Base-by-base conservation (phyloP, 2,329 filamentous ascomycete species). In the Colletotrichum orchidophilum region DNA sequence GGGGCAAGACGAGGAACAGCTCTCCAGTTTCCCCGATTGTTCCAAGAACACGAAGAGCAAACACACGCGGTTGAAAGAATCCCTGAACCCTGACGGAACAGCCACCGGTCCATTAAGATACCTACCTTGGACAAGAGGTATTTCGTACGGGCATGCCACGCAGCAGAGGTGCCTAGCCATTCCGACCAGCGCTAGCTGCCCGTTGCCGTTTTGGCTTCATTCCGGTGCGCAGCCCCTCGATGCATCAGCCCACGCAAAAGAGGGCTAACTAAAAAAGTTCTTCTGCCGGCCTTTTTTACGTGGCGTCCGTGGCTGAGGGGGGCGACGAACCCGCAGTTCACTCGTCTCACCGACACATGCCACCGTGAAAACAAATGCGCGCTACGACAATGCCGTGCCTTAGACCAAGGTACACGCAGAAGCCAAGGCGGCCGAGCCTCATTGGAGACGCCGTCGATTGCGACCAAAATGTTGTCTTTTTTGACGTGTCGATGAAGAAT, bases 401-500 rank as follows among this genome's bases (percentile, higher is more conserved):
- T 46, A 46, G 39, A 46, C 39, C 39, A 46, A 46, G 39, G 39
- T 46, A 46, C 39, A 46, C 27, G 26, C 58, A 60, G 39, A 60
- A 39, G 67, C 68, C 68, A 71, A 71, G 68, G 24, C 59, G 58
- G 58, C 68, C 54, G 68, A 71, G 68, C 68, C 68, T 68, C 68
- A 26, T 61, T 5, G 55, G n/a, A 12, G 46, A 68, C 68, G 64
- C 58, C 58, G 58, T 1, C 31, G 27, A 46, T 68, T 67, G 68
- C 63, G 68, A 62, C 50, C 49, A n/a, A n/a, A 8, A n/a, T 46
- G 39, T 46, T 46, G 1, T 1, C 35, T 7, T 46, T 46, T n/a
- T 46, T n/a, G 26, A 58, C 12, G 39, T 11, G 27, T 46, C 31
- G n/a, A n/a, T 15, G 7, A 6, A 24, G 15, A 29, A n/a, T n/a